These are phyloP conservation scores for Pythium biforme DNA, from an alignment of 352 stramenopile species.

Conservation along the genomic window DNA sequence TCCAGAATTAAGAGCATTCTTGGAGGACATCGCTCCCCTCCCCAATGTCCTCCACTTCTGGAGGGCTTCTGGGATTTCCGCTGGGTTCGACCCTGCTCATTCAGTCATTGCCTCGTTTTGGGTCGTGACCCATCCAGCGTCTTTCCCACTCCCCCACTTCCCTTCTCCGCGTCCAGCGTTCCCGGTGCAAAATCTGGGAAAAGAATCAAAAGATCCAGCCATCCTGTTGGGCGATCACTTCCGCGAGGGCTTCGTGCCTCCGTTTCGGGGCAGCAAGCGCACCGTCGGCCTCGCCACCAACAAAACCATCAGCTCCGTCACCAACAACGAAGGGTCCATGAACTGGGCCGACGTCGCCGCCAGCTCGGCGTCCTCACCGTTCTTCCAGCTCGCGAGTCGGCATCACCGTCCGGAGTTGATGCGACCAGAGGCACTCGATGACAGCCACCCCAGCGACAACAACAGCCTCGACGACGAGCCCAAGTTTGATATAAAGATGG, in stretches of 20 bases:
- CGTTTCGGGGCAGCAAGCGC: slow-evolving; percentile 14
- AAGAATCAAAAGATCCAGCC: slow-evolving; percentile 6
- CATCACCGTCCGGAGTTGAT: slow-evolving; percentile 15
- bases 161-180: background rate
- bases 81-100: background rate
- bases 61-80: slow-evolving; percentile 17
- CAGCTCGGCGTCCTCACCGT: background rate
- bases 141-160: background rate
- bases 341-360: slow-evolving; percentile 28
- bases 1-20: slow-evolving; percentile 33
- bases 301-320: background rate
- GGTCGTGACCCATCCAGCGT: slow-evolving; percentile 12
- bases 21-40: background rate
- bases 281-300: background rate
- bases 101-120: background rate
- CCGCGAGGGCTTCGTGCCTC: background rate
- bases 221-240: slow-evolving; percentile 7
- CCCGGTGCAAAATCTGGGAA: slow-evolving; percentile 26
- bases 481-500: slow-evolving; percentile 15
- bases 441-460: background rate
- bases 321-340: slow-evolving; percentile 21
- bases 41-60: background rate
- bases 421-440: background rate
- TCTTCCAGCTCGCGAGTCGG: slow-evolving; percentile 10
- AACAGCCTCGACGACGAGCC: slow-evolving; percentile 3